These are phyloP conservation scores for Phtheirospermum japonicum DNA, from an alignment of 257 asterid genomes.

Conservation along the genomic window DNA sequence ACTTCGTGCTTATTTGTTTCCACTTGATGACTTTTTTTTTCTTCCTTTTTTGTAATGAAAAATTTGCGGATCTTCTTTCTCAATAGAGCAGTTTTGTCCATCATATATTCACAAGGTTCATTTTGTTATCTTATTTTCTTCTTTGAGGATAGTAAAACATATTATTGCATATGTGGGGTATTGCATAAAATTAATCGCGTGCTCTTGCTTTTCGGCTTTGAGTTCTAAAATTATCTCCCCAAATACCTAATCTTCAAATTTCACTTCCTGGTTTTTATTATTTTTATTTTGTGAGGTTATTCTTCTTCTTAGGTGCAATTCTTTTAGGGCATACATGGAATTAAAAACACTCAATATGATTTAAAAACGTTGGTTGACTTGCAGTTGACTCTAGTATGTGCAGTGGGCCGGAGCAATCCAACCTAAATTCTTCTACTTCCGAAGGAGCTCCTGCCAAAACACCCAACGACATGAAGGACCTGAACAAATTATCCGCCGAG, in stretches of 20 bases:
- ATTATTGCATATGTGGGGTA: neutral
- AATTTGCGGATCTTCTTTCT: slow-evolving; percentile 8
- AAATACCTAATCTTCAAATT: neutral
- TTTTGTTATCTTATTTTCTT: neutral
- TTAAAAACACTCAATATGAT: neutral
- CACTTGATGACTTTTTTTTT: slow-evolving; percentile 4
- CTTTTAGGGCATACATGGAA: neutral
- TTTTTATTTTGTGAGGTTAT: neutral
- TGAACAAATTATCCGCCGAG: slow-evolving; percentile 39
- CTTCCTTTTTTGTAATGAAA: slow-evolving; percentile 1
- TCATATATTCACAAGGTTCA: neutral
- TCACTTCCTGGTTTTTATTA: neutral
- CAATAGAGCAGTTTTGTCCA: slow-evolving; percentile 7
- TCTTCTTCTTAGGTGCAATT: neutral
- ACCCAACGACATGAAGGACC: slow-evolving; percentile 31
- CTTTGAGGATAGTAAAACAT: neutral
- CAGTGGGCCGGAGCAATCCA: slow-evolving; percentile 46
- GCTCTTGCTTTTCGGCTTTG: neutral
- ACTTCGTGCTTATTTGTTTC: slow-evolving; percentile 1
- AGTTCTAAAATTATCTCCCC: neutral
- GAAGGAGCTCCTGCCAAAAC: slow-evolving; percentile 24
- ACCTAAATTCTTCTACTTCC: slow-evolving; percentile 30
- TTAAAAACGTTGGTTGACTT: slow-evolving; percentile 1
- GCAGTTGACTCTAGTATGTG: slow-evolving; percentile 54
- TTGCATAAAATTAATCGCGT: neutral